A percentile compares a stretch with the other conserved stretches of the same genome.
phyloP scores from a whole-genome alignment of 441 rosid genomes.

The Gossypium schwendimanii region DNA sequence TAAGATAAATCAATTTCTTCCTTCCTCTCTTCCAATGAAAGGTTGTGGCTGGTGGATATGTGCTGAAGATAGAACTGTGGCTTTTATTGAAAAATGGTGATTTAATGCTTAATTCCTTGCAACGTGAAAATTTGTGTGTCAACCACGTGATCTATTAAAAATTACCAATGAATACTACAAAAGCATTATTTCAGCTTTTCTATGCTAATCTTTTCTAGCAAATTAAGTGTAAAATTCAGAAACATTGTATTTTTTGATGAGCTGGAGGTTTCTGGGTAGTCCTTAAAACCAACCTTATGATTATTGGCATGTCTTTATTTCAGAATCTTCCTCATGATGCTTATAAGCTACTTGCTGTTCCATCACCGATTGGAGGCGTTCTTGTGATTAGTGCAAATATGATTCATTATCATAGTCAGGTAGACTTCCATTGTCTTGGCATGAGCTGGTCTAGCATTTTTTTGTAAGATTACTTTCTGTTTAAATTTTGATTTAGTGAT shows the following conservation, averaged over 20 bases:
- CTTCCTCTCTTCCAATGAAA: background rate
- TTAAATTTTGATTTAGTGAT: slow-evolving; percentile 7
- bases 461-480: slow-evolving; percentile 9
- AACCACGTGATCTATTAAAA: background rate
- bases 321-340: slow-evolving; percentile 98
- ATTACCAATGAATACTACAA: background rate
- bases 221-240: slow-evolving; percentile 7
- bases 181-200: background rate
- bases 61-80: background rate
- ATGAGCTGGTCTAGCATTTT: slow-evolving; percentile 13
- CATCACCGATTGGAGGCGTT: slow-evolving; percentile 97
- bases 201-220: slow-evolving; percentile 6
- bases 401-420: slow-evolving; percentile 97
- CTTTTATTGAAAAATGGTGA: background rate
- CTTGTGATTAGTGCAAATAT: slow-evolving; percentile 81
- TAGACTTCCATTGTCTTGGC: slow-evolving; percentile 20
- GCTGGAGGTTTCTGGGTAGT: background rate
- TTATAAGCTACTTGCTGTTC: slow-evolving; percentile 94
- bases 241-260: slow-evolving; percentile 6
- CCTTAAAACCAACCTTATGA: background rate
- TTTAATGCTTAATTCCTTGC: background rate
- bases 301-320: slow-evolving; percentile 17
- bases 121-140: background rate
- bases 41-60: background rate
- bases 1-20: background rate